A percentile compares a stretch with the other conserved stretches of the same genome.
phyloP scores from a whole-genome alignment of 1,284 basidiomycete species.

The Heterobasidion parviporum region DNA sequence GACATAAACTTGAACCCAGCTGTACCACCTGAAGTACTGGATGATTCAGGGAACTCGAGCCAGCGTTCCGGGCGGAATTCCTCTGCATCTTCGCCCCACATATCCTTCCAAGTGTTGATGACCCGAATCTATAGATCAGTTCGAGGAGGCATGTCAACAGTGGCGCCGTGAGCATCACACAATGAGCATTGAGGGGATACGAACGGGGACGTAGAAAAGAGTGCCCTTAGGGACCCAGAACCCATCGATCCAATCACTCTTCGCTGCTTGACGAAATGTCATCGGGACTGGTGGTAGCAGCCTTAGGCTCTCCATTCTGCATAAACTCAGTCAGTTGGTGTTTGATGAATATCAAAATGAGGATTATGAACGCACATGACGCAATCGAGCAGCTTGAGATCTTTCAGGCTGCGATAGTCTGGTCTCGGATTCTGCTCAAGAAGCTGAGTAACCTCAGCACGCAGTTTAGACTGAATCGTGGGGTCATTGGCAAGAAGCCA shows the following conservation, averaged over 20 bases:
- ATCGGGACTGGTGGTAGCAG: conserved; percentile 38
- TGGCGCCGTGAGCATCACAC: neutral
- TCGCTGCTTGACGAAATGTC: conserved; percentile 33
- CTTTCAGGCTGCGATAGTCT: conserved; percentile 37
- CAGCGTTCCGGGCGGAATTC: conserved; percentile 36
- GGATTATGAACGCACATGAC: conserved; percentile 29
- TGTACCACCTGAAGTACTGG: conserved; percentile 19
- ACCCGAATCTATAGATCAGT: conserved; percentile 30
- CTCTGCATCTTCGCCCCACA: conserved; percentile 40
- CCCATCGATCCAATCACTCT: conserved; percentile 35
- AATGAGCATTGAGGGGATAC: conserved; percentile 9
- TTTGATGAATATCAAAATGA: neutral
- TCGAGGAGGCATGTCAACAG: neutral
- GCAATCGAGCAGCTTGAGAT: conserved; percentile 36
- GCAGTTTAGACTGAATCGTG: conserved; percentile 30
- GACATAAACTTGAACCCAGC: conserved; percentile 30
- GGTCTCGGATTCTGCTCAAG: conserved; percentile 28
- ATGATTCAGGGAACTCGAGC: conserved; percentile 26
- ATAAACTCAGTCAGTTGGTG: neutral
- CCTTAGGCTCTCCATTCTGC: conserved; percentile 29
- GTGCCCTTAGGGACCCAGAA: conserved; percentile 39
- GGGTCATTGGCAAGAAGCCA: conserved; percentile 29
- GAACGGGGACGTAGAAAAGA: conserved; percentile 35
- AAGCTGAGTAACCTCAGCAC: conserved; percentile 31
- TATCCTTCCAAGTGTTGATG: conserved; percentile 35